Conservation (phyloP, 805 yeast species). For the Cyberlindnera maritima region DNA sequence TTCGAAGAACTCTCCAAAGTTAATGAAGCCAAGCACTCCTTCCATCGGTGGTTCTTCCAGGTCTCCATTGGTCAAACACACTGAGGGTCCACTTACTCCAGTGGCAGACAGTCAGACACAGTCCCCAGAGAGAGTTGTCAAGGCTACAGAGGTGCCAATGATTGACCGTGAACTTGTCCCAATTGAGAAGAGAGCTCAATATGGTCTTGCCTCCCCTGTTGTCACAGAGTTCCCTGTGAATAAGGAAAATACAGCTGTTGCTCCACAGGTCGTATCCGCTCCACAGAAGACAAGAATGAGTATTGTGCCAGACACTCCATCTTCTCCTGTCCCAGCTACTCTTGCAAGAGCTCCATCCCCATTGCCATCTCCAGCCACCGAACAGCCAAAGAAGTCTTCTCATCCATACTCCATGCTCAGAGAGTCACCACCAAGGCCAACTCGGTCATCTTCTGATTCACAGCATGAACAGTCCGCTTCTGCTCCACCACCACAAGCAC, state of each 20-base stretch:
- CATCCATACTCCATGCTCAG: slow-evolving; percentile 21
- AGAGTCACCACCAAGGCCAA: slow-evolving; percentile 13
- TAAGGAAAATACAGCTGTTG: background rate
- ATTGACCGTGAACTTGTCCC: slow-evolving; percentile 1
- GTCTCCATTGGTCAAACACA: slow-evolving; percentile 1
- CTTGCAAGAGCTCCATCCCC: slow-evolving; percentile 4
- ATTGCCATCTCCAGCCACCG: slow-evolving; percentile 2
- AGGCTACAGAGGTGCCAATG: background rate
- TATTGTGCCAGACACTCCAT: slow-evolving; percentile 2
- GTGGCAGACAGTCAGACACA: background rate
- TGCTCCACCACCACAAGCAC: background rate
- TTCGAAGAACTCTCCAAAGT: slow-evolving; percentile 7
- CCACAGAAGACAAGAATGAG: background rate
- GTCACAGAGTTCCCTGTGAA: background rate
- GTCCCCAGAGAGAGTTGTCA: background rate
- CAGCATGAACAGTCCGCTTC: background rate
- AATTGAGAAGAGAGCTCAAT: background rate
- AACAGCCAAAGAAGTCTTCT: background rate
- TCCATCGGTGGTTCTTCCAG: background rate
- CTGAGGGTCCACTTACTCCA: slow-evolving; percentile 3
- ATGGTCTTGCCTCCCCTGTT: slow-evolving; percentile 4
- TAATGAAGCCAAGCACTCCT: slow-evolving; percentile 6
- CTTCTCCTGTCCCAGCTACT: slow-evolving; percentile 3
- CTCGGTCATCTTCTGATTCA: background rate
- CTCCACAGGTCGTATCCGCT: background rate